Base-by-base conservation (phyloP, 208 protist species). In the Balamuthia mandrillaris region DNA sequence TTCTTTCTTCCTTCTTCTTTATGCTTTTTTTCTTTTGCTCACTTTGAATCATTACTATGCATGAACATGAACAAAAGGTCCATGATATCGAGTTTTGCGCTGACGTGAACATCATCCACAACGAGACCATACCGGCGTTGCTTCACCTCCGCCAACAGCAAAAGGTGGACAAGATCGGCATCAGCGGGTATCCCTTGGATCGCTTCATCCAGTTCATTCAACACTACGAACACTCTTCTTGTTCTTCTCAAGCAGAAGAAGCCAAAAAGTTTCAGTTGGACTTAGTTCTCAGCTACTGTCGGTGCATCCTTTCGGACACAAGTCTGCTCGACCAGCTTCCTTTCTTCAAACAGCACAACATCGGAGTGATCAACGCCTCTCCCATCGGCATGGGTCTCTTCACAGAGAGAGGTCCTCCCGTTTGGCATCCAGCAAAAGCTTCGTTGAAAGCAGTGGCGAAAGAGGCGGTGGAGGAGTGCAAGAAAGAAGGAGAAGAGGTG, bases 141-240 rank as follows among this genome's bases (percentile, higher is more conserved):
- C 52, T 56, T 10, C 10, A 52, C 41, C 37, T 49, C 12, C 42
- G 70, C 39, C 41, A 68, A 44, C 27, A 45, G 10, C 56, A 58
- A 6, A 72, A 58, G 58, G 24, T 5, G 33, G 35, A 44, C 5
- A 37, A 58, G 41, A 72, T 84, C 16, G 78, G 78, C 49, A 84
- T 84, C 31, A 84, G 56, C 5, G 78, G 78, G 41, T 84, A 84
- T 45, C 78, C 78, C 7, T 41, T 84, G 27, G 78, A 39, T n/a
- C n/a, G n/a, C 9, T 4, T 70, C 56, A 33, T 68, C 33, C 10
- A 41, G 24, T 49, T 60, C 7, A 39, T 31, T 33, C 35, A 10
- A n/a, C 58, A 35, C 24, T 31, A 12, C 14, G 58, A 9, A 18
- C n/a, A 9, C 9, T 65, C 16, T 31, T 65, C 9, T 31, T 31